Evolutionary conservation across 163 green algal genomes (phyloP), one percentile per base, ranked within the genome.

Genomic region (Volvox carteri): DNA sequence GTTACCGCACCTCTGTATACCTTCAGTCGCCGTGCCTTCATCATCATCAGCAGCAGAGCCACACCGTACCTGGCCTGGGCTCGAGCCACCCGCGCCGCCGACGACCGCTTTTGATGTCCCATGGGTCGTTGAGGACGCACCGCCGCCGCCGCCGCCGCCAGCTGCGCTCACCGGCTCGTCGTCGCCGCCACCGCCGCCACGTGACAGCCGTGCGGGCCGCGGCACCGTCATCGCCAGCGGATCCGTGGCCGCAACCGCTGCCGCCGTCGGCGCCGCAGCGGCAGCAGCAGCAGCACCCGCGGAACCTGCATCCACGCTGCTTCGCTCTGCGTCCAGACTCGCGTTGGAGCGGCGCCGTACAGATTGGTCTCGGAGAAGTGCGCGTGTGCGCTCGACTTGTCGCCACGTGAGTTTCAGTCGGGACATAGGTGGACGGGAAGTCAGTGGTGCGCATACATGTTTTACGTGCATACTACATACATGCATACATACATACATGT

Each of bases 51-150:
- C n/a, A n/a, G n/a, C n/a, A n/a, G n/a, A n/a, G n/a, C n/a, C n/a
- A n/a, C n/a, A n/a, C 8, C 80, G 9, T 50, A 87, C 81, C 81
- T 87, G 81, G 1, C 62, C 67, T 11, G 79, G 79, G 44, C 79
- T 86, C 39, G 56, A n/a, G n/a, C n/a, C 79, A 28, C 28, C 78
- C 18, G 25, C 4, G 75, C 60, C 44, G 5, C 0, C 30, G 1
- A 4, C 46, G 3, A 14, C 14, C 33, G 12, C 46, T 1, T 23
- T 62, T 19, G 60, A 35, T 78, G 70, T 58, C 70, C 70, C 70
- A 42, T 39, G 70, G 70, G 70, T 58, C 70, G n/a, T 23, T 39
- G 8, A 1, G 28, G 6, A 9, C 25, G 65, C 76, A 21, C 50
- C 33, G 76, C 58, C 39, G 52, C 39, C 42, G 28, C n/a, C 25